These are phyloP conservation scores for Plasmodium vivax DNA, from an alignment of 169 alveolate species.

Conservation along the genomic window DNA sequence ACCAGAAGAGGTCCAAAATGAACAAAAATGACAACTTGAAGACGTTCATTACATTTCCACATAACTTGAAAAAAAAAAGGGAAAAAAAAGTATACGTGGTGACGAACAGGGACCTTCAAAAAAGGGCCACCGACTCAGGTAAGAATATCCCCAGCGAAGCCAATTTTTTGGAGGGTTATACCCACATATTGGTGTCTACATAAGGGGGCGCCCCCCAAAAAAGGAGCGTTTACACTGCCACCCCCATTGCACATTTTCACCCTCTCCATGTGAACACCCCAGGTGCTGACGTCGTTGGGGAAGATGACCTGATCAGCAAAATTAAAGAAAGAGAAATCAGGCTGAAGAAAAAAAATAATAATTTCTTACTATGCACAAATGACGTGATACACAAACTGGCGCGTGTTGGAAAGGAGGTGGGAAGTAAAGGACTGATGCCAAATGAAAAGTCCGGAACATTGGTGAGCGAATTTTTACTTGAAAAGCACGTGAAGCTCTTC, in stretches of 20 bases:
- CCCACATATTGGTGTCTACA: not conserved
- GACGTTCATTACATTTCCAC: constrained; percentile 72
- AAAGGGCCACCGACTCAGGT: constrained; percentile 44
- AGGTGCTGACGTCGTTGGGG: constrained; percentile 76
- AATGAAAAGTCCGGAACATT: constrained; percentile 80
- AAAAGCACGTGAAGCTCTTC: constrained; percentile 55
- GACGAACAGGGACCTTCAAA: constrained; percentile 17
- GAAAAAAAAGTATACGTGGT: constrained; percentile 65
- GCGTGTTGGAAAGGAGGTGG: constrained; percentile 78
- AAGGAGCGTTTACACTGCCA: not conserved
- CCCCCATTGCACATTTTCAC: not conserved
- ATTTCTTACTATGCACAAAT: constrained; percentile 80
- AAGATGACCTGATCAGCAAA: constrained; percentile 63
- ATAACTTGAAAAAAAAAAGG: constrained; percentile 67
- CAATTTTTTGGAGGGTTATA: not conserved
- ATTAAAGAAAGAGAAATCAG: constrained; percentile 67
- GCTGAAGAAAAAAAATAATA: constrained; percentile 77
- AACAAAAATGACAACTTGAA: constrained; percentile 72
- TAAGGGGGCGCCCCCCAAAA: not conserved
- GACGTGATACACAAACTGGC: constrained; percentile 82
- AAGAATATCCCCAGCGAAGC: not conserved
- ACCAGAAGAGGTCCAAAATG: constrained; percentile 57
- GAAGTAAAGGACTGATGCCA: constrained; percentile 85
- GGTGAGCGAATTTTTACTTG: constrained; percentile 54
- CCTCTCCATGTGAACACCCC: not conserved